phyloP scores from a whole-genome alignment of 495 filamentous ascomycete species.

The Apiosordaria backusii region DNA sequence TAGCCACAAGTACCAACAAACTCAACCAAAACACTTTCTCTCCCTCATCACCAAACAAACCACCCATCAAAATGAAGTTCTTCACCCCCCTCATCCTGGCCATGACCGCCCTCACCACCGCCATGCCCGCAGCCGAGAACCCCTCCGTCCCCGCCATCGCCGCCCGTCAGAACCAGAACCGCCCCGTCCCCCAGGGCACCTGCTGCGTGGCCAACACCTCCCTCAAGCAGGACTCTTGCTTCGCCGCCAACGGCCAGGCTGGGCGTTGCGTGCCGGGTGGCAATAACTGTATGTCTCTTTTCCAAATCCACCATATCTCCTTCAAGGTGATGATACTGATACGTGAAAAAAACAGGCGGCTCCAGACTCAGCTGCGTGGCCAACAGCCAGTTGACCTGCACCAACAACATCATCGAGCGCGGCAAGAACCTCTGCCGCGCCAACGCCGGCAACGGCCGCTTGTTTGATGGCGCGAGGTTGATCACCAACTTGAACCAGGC shows the following conservation, averaged over 20 bases:
- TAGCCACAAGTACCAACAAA: neutral
- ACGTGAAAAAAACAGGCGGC: slow-evolving; percentile 16
- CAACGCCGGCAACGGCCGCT: slow-evolving; percentile 18
- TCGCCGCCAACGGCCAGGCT: slow-evolving; percentile 21
- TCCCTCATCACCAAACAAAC: neutral
- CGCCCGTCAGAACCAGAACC: slow-evolving; percentile 29
- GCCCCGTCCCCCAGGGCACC: slow-evolving; percentile 27
- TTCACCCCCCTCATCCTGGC: slow-evolving; percentile 24
- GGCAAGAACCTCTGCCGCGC: slow-evolving; percentile 28
- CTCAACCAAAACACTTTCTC: neutral
- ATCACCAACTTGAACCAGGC: slow-evolving; percentile 22
- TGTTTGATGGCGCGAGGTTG: slow-evolving; percentile 25
- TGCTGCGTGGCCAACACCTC: slow-evolving; percentile 34
- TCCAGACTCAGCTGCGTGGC: slow-evolving; percentile 26
- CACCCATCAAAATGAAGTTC: slow-evolving; percentile 23
- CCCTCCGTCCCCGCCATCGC: slow-evolving; percentile 17
- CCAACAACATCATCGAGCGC: slow-evolving; percentile 28
- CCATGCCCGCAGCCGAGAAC: slow-evolving; percentile 18
- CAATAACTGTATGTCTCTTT: slow-evolving; percentile 23
- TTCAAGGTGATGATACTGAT: neutral
- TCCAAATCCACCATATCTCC: neutral
- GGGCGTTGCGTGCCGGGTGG: slow-evolving; percentile 31
- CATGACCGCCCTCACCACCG: slow-evolving; percentile 15
- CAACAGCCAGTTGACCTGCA: slow-evolving; percentile 23
- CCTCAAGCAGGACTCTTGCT: slow-evolving; percentile 36